A percentile compares a stretch with the other conserved stretches of the same genome.
These are phyloP conservation scores for Fusarium pilosicola DNA, from an alignment of 2,329 filamentous ascomycete genomes.

Conservation along the genomic window DNA sequence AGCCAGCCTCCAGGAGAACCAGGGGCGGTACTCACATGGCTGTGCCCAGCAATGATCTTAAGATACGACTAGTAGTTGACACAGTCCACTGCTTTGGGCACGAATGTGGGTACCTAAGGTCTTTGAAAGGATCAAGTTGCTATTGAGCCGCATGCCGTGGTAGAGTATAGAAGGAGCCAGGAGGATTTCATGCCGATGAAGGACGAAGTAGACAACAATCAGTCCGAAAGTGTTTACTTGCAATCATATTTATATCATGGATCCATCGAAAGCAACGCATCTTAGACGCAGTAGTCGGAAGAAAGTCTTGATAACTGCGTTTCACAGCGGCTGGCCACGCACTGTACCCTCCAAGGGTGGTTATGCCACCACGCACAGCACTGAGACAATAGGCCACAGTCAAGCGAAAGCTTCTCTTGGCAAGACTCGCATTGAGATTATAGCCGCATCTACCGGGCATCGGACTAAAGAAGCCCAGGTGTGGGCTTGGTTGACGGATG, in stretches of 20 bases:
- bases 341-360: background rate
- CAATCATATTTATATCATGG: background rate
- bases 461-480: background rate
- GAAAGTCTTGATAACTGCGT: background rate
- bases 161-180: slow-evolving; percentile 19
- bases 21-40: background rate
- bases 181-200: background rate
- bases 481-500: slow-evolving; percentile 10
- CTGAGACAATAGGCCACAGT: background rate
- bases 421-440: background rate
- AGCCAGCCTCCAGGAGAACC: background rate
- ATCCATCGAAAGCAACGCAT: background rate
- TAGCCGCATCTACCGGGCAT: too few relatives aligned
- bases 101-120: slow-evolving; percentile 11
- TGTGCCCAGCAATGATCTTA: background rate
- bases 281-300: background rate
- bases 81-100: slow-evolving; percentile 2
- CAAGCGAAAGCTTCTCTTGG: background rate
- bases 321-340: background rate
- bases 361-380: background rate
- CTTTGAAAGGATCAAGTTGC: background rate
- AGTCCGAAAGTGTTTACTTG: background rate
- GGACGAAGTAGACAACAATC: background rate
- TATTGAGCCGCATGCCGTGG: slow-evolving; percentile 22
- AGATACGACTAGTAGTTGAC: background rate